Evolutionary conservation across 2,329 filamentous ascomycete species (phyloP), one percentile per base, ranked within the genome.

Genomic region (Sarocladium strictum): DNA sequence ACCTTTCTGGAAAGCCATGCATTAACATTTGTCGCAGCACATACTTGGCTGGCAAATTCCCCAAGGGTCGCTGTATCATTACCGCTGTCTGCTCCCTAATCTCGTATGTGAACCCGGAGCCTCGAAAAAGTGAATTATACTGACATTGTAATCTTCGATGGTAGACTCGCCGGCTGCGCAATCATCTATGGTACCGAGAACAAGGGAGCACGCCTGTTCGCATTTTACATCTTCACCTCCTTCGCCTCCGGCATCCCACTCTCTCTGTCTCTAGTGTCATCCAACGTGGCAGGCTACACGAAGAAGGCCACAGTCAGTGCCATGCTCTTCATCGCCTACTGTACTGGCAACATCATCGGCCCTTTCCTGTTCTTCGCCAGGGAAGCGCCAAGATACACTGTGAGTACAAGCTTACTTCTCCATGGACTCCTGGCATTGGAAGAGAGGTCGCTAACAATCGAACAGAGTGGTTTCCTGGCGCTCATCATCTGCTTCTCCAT

Each of bases 261-360:
- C 27, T 68, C 75, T 45, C 72, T 85, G 65, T 78, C 78, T 10
- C 74, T 85, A 68, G 71, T 81, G 35, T 76, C 76, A 1, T 73
- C 79, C 6, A 86, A 86, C 61, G 71, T 84, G 29, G 81, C 76
- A 21, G 83, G 83, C 1, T 80, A 84, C 54, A 86, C 82, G 1
- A 86, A 86, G 69, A 85, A 84, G 61, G 74, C 76, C 1, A 77
- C 80, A 4, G 77, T 79, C 14, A 24, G 33, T 29, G n/a, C 10
- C 10, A 15, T 61, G 62, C 56, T 80, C 56, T 85, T 85, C 61
- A 71, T 85, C 43, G 75, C 77, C 1, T 85, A 81, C 76, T 79
- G 78, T 38, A 17, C 74, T 0, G 84, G 83, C 1, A 87, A 87
- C 61, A 78, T 83, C 6, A 77, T 82, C 35, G 81, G 79, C 0